Evolutionary conservation across 345 rosid species (phyloP), one percentile per base, ranked within the genome.

Genomic region (Eutrema heterophyllum): DNA sequence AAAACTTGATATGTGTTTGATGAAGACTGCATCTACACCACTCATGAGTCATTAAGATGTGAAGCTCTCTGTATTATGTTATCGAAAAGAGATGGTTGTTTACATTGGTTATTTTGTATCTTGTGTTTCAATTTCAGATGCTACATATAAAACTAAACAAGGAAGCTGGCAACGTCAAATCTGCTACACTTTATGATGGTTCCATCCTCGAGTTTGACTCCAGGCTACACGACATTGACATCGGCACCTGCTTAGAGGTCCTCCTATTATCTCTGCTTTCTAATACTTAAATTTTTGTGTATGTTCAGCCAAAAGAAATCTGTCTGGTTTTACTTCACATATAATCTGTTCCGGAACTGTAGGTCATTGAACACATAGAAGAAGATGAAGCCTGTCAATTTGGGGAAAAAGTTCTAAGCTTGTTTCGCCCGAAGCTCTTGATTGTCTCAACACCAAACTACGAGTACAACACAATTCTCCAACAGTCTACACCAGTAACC

Each of bases 291-390:
- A 35, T 13, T 9, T 1, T 59, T 67, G 40, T 49, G n/a, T 33
- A 16, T 67, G 35, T 18, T 48, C 33, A 24, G 48, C 9, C 27
- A 51, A 26, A 51, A 59, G 13, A 29, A 24, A 29, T 26, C 7
- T 48, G n/a, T 33, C 30, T 51, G 27, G 48, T 41, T 35, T 14
- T 35, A 16, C 57, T 6, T 61, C 18, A 30, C 36, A 41, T 52
- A 32, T 6, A 32, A 21, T 14, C 9, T 43, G 70, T 53, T 71
- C 32, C 0, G 12, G 32, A 64, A 60, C 41, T 76, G 5, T 61
- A 91, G 99, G 97, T 95, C 9, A 95, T 91, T 71, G 99, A 95
- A 81, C 97, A 92, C 74, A 92, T 95, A 89, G 99, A 95, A 81
- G 99, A 95, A 78, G 93, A 90, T 12, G 84, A 88, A 58, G 97